phyloP scores from a whole-genome alignment of 352 stramenopile genomes.

The Lagenidium giganteum region DNA sequence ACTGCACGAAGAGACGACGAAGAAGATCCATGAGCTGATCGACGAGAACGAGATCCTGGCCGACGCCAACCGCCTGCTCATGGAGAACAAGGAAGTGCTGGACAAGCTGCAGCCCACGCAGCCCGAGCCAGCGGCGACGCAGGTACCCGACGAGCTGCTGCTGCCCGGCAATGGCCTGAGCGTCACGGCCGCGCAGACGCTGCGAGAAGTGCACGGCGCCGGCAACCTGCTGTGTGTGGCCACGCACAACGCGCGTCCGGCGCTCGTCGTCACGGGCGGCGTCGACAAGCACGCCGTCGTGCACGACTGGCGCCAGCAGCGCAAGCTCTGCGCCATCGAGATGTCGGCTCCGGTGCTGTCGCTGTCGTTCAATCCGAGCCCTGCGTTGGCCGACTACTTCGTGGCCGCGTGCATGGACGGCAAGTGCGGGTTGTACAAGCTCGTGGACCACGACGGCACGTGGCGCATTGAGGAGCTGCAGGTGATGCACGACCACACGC shows the following conservation, averaged over 20 bases:
- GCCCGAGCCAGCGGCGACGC: constrained; percentile 13
- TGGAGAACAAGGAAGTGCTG: constrained; percentile 41
- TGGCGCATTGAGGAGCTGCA: constrained; percentile 38
- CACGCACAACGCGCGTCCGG: constrained; percentile 22
- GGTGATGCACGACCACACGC: constrained; percentile 66
- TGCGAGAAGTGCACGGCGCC: constrained; percentile 56
- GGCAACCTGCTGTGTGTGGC: constrained; percentile 69
- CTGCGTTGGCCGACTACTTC: constrained; percentile 39
- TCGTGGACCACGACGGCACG: constrained; percentile 24
- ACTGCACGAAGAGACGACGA: constrained; percentile 21
- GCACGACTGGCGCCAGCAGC: constrained; percentile 54
- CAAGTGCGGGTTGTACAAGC: constrained; percentile 47
- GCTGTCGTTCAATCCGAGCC: constrained; percentile 52
- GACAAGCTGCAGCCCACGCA: constrained; percentile 8
- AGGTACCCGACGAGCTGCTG: constrained; percentile 71
- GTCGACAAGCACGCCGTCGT: constrained; percentile 71
- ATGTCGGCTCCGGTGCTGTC: constrained; percentile 47
- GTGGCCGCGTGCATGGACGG: constrained; percentile 71
- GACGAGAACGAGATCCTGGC: constrained; percentile 74
- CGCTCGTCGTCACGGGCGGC: constrained; percentile 55
- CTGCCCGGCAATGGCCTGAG: constrained; percentile 33
- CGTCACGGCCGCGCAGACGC: constrained; percentile 16
- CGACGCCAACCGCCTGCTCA: constrained; percentile 63
- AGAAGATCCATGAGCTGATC: constrained; percentile 47
- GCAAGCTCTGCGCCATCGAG: constrained; percentile 30